Conservation (phyloP, 2,329 filamentous ascomycete species). For the Lojkania enalia region DNA sequence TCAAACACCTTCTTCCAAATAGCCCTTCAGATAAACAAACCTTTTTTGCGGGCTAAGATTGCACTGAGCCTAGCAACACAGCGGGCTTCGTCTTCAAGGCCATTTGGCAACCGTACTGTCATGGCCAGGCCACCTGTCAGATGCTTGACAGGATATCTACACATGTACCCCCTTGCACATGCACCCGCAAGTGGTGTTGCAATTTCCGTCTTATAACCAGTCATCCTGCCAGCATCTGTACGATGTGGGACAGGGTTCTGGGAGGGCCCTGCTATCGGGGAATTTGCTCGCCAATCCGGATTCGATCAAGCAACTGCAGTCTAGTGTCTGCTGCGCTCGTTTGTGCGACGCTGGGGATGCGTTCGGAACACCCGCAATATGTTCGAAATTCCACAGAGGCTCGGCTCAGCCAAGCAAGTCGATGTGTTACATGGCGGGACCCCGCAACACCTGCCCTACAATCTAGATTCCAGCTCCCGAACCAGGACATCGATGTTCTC, state of each 20-base stretch:
- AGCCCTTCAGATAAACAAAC: slow-evolving; percentile 6
- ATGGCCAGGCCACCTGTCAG: slow-evolving; percentile 9
- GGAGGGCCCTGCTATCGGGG: slow-evolving; percentile 3
- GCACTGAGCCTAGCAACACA: background rate
- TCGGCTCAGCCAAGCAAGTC: too few species aligned
- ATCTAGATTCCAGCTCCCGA: too few species aligned
- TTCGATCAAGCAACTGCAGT: background rate
- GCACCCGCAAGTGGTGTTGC: background rate
- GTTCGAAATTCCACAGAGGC: too few species aligned
- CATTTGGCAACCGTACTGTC: background rate
- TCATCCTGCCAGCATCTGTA: background rate
- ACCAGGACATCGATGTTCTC: too few species aligned
- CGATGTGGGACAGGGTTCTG: background rate
- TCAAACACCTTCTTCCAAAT: slow-evolving; percentile 3
- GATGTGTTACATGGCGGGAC: too few species aligned
- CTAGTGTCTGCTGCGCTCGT: background rate
- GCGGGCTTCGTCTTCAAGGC: background rate
- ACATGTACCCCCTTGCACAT: background rate
- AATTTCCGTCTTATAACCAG: background rate
- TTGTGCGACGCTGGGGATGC: too few species aligned
- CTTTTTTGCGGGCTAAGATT: slow-evolving; percentile 2
- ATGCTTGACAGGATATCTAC: background rate
- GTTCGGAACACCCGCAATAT: too few species aligned
- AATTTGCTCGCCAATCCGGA: slow-evolving; percentile 1
- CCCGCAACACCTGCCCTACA: too few species aligned